Conservation (phyloP, 2,329 filamentous ascomycete genomes). For the Periconia macrospinosa region DNA sequence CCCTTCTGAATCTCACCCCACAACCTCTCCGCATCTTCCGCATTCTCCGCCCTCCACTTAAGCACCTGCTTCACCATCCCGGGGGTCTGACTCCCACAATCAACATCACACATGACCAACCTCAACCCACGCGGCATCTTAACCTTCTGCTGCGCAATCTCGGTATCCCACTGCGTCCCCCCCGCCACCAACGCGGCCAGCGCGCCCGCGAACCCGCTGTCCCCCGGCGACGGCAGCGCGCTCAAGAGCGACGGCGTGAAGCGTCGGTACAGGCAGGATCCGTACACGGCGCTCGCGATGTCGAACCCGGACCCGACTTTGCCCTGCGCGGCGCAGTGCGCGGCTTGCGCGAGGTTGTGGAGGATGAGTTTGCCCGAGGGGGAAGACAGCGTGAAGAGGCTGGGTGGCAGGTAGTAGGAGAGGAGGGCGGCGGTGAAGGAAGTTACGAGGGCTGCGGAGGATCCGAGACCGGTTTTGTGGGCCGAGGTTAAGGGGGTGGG, state of each 20-base stretch:
- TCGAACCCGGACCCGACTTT: slow-evolving; percentile 97
- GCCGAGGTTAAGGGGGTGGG: slow-evolving; percentile 73
- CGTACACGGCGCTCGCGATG: slow-evolving; percentile 88
- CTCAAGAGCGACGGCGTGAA: slow-evolving; percentile 80
- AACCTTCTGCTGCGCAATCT: slow-evolving; percentile 70
- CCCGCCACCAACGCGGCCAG: slow-evolving; percentile 67
- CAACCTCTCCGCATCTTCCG: slow-evolving; percentile 65
- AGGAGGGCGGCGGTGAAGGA: slow-evolving; percentile 78
- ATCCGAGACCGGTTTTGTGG: slow-evolving; percentile 95
- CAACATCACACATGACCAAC: slow-evolving; percentile 92
- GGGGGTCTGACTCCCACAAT: slow-evolving; percentile 90
- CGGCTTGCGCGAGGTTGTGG: slow-evolving; percentile 91
- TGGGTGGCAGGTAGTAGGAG: slow-evolving; percentile 68
- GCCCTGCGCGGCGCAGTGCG: slow-evolving; percentile 93
- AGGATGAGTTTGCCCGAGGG: slow-evolving; percentile 62
- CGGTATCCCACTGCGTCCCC: slow-evolving; percentile 72
- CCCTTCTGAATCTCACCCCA: slow-evolving; percentile 75
- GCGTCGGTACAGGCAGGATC: slow-evolving; percentile 86
- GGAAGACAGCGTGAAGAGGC: slow-evolving; percentile 59
- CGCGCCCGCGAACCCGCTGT: slow-evolving; percentile 65
- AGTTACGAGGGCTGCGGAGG: slow-evolving; percentile 91
- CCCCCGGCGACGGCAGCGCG: slow-evolving; percentile 66
- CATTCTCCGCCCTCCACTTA: slow-evolving; percentile 71
- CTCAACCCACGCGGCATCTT: slow-evolving; percentile 72
- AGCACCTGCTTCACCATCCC: slow-evolving; percentile 94